Conservation (phyloP, 2,329 filamentous ascomycete genomes). For the Arthroderma sp. region DNA sequence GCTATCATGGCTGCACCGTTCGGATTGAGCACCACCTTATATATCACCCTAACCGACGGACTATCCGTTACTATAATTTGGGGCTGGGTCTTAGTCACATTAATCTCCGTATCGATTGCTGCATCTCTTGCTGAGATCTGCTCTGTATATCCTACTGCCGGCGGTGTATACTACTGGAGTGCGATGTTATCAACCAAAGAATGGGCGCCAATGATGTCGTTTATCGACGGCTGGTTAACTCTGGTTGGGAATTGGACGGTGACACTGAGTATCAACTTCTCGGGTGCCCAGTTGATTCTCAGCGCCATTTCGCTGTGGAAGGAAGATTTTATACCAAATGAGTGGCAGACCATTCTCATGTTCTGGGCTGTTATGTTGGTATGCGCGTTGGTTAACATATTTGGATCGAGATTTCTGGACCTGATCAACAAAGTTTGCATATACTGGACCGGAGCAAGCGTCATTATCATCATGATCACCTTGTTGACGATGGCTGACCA, state of each 20-base stretch:
- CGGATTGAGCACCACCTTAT: slow-evolving; percentile 54
- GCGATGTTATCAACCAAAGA: slow-evolving; percentile 53
- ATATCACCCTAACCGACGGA: slow-evolving; percentile 55
- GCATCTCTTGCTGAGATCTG: slow-evolving; percentile 57
- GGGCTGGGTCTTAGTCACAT: slow-evolving; percentile 54
- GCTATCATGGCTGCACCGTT: slow-evolving; percentile 64
- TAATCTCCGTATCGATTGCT: slow-evolving; percentile 51
- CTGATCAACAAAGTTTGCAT: slow-evolving; percentile 62
- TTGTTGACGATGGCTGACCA: slow-evolving; percentile 47
- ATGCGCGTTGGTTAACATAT: slow-evolving; percentile 52
- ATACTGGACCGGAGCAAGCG: slow-evolving; percentile 54
- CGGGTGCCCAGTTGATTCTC: slow-evolving; percentile 56
- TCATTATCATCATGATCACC: slow-evolving; percentile 54
- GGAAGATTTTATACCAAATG: slow-evolving; percentile 53
- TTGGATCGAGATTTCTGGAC: slow-evolving; percentile 49
- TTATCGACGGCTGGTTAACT: slow-evolving; percentile 59
- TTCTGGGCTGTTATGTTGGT: slow-evolving; percentile 60
- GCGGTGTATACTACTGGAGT: slow-evolving; percentile 59
- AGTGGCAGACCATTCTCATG: slow-evolving; percentile 57
- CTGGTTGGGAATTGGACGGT: slow-evolving; percentile 63
- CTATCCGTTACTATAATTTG: slow-evolving; percentile 56
- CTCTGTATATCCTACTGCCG: slow-evolving; percentile 54
- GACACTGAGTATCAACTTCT: slow-evolving; percentile 55
- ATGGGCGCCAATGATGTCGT: slow-evolving; percentile 54
- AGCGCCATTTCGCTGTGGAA: slow-evolving; percentile 56